These are phyloP conservation scores for Fraxinus pennsylvanica DNA, from an alignment of 257 asterid genomes.

Conservation along the genomic window DNA sequence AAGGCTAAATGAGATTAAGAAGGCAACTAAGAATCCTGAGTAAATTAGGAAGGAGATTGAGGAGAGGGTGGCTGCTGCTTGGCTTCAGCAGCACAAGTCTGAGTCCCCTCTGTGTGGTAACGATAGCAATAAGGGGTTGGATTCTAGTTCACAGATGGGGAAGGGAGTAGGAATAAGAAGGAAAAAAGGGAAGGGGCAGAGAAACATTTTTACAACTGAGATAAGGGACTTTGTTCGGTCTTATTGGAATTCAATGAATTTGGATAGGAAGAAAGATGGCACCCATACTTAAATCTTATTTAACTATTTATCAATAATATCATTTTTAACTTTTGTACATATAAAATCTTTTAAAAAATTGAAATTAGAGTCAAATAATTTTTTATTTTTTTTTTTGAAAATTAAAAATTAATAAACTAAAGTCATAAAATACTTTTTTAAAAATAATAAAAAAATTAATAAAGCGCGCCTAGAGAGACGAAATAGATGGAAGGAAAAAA, in stretches of 20 bases:
- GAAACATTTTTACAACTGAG: conserved; percentile 54
- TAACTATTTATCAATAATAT: no score
- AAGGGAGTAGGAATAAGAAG: conserved; percentile 55
- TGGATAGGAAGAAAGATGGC: conserved; percentile 42
- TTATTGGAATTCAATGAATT: conserved; percentile 60
- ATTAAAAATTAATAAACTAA: no score
- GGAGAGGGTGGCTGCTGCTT: conserved; percentile 82
- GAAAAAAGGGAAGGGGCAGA: conserved; percentile 53
- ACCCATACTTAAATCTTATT: no score
- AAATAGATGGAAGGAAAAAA: no score
- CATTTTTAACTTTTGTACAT: no score
- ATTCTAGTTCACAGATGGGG: conserved; percentile 43
- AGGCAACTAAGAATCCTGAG: conserved; percentile 67
- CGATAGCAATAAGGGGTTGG: conserved; percentile 36
- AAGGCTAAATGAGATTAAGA: conserved; percentile 48
- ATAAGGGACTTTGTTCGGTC: conserved; percentile 63
- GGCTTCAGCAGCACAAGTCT: conserved; percentile 70
- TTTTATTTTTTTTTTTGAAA: no score
- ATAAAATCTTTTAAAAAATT: no score
- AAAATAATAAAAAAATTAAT: no score
- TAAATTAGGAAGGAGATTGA: conserved; percentile 81
- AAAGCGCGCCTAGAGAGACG: no score
- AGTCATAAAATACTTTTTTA: no score
- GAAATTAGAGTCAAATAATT: no score
- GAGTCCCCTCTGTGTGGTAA: conserved; percentile 34